A percentile compares a stretch with the other conserved stretches of the same genome.
These are phyloP conservation scores for Chaetoceros muelleri DNA, from an alignment of 108 stramenopile genomes.

Conservation along the genomic window DNA sequence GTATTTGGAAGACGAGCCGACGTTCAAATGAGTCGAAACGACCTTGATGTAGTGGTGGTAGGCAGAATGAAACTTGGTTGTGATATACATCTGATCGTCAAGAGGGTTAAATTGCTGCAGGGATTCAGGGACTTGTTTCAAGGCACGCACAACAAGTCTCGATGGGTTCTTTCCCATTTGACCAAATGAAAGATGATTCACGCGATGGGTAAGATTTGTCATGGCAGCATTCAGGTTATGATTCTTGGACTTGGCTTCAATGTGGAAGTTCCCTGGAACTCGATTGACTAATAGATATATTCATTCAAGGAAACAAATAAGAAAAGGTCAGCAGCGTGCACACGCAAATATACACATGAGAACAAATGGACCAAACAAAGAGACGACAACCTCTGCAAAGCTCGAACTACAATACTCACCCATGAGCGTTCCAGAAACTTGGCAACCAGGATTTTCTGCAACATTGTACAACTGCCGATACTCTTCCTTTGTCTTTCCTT, in stretches of 20 bases:
- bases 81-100: slow-evolving; percentile 63
- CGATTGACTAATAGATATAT: slow-evolving; percentile 84
- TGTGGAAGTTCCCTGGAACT: slow-evolving; percentile 96
- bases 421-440: slow-evolving; percentile 42
- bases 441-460: slow-evolving; percentile 83
- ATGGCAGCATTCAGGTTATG: slow-evolving; percentile 93
- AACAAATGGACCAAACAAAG: too few relatives aligned
- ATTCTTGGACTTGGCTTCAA: slow-evolving; percentile 88
- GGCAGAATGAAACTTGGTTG: slow-evolving; percentile 74
- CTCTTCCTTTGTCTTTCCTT: slow-evolving; percentile 38
- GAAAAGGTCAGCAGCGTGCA: too few relatives aligned
- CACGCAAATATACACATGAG: too few relatives aligned
- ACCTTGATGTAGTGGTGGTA: slow-evolving; percentile 98
- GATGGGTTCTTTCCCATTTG: slow-evolving; percentile 30
- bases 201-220: slow-evolving; percentile 91
- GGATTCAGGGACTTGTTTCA: slow-evolving; percentile 74
- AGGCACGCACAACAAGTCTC: slow-evolving; percentile 28
- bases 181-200: slow-evolving; percentile 90
- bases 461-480: slow-evolving; percentile 35
- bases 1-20: slow-evolving; percentile 36
- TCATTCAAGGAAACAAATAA: too few relatives aligned
- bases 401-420: not conserved
- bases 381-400: too few relatives aligned
- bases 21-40: slow-evolving; percentile 83
- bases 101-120: slow-evolving; percentile 77